A percentile compares a stretch with the other conserved stretches of the same genome.
phyloP scores from a whole-genome alignment of 352 stramenopile species.

The Phytophthora aleatoria region DNA sequence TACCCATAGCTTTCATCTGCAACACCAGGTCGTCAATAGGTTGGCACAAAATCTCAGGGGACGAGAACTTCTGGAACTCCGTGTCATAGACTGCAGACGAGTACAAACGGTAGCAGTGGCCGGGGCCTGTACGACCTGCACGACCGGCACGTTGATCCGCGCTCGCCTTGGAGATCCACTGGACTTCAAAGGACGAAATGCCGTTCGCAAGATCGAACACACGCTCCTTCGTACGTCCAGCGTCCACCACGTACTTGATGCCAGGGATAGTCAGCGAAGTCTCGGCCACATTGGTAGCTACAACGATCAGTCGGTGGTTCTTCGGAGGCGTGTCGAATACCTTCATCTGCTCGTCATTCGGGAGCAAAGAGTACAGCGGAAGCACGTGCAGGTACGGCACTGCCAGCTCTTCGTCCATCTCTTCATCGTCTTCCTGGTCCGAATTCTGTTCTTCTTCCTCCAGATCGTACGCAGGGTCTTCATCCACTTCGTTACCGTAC shows the following conservation, averaged over 20 bases:
- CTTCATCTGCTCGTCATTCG: constrained; percentile 95
- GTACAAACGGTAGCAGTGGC: constrained; percentile 99
- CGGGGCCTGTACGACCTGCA: constrained; percentile 94
- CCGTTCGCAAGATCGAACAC: constrained; percentile 93
- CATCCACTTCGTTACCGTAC: constrained; percentile 60
- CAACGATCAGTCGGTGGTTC: constrained; percentile 93
- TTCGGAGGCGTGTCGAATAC: constrained; percentile 89
- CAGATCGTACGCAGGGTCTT: constrained; percentile 50
- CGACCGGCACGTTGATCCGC: constrained; percentile 93
- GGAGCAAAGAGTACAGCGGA: constrained; percentile 97
- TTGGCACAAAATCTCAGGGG: constrained; percentile 90
- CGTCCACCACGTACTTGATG: constrained; percentile 98
- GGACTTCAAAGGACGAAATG: constrained; percentile 94
- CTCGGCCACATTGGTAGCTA: constrained; percentile 99
- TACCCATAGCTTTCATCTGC: constrained; percentile 98
- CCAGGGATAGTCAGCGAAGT: constrained; percentile 96
- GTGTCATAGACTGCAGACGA: constrained; percentile 96
- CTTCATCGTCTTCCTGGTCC: constrained; percentile 79
- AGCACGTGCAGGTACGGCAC: constrained; percentile 92
- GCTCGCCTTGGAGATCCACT: constrained; percentile 89
- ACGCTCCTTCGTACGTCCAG: constrained; percentile 95
- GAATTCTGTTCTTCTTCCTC: constrained; percentile 41
- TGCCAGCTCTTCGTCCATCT: constrained; percentile 67
- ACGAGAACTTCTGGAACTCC: constrained; percentile 91
- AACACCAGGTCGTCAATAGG: constrained; percentile 97